Evolutionary conservation across 2,329 filamentous ascomycete genomes (phyloP).

Genomic region (Macrophomina pseudophaseolina): DNA sequence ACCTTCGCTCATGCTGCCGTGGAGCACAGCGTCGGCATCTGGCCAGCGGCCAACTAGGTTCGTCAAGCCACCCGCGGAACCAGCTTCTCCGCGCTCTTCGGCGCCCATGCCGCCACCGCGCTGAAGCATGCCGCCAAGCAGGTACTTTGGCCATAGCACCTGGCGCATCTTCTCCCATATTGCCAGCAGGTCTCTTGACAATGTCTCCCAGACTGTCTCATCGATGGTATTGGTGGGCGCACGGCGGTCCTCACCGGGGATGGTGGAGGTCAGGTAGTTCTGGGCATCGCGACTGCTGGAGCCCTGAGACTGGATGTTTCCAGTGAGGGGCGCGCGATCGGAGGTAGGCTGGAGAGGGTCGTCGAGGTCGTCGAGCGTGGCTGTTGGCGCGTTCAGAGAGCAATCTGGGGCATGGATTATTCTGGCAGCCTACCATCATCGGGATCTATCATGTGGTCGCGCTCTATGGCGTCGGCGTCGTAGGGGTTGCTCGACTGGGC

Average conservation of each 20-base stretch:
- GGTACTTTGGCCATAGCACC: conserved; percentile 93
- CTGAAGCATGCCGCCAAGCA: conserved; percentile 72
- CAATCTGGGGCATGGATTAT: conserved; percentile 25
- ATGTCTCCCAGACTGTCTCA: conserved; percentile 96
- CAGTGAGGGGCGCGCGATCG: conserved; percentile 79
- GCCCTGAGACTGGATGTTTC: conserved; percentile 73
- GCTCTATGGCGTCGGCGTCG: conserved; percentile 53
- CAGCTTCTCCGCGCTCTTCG: conserved; percentile 61
- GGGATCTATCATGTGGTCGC: conserved; percentile 56
- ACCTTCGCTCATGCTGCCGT: conserved; percentile 82
- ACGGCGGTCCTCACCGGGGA: conserved; percentile 89
- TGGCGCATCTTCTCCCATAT: conserved; percentile 99
- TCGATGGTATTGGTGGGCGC: conserved; percentile 94
- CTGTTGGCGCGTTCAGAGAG: conserved; percentile 49
- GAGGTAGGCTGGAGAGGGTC: conserved; percentile 75
- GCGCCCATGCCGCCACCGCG: conserved; percentile 62
- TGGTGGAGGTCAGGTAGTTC: conserved; percentile 83
- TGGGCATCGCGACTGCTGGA: conserved; percentile 64
- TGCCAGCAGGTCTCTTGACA: conserved; percentile 86
- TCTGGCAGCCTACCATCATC: conserved; percentile 52
- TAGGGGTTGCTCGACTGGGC: conserved; percentile 45
- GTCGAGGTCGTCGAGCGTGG: conserved; percentile 90
- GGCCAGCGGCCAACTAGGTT: conserved; percentile 68
- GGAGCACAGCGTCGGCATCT: conserved; percentile 68
- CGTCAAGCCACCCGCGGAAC: conserved; percentile 53